Conservation (phyloP, 2,329 filamentous ascomycete species). For the Fusarium drepaniforme region DNA sequence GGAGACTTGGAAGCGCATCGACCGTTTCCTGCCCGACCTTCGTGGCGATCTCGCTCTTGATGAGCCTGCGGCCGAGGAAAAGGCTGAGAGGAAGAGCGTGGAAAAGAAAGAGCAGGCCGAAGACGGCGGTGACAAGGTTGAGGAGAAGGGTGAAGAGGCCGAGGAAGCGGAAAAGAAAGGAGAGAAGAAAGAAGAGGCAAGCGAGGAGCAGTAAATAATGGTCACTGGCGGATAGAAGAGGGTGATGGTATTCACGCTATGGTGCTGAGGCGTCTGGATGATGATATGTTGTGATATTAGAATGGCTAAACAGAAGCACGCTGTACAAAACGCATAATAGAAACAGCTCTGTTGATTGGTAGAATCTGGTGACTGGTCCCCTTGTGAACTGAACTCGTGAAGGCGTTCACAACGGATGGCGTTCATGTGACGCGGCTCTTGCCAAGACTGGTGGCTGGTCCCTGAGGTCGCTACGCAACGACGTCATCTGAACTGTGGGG, state of each 20-base stretch:
- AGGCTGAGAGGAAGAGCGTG: neutral
- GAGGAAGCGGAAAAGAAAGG: conserved; percentile 9
- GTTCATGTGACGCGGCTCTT: conserved; percentile 5
- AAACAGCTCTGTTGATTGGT: conserved; percentile 3
- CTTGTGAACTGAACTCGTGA: neutral
- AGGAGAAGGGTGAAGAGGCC: conserved; percentile 11
- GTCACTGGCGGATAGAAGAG: neutral
- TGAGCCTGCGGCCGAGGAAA: conserved; percentile 43
- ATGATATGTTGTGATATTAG: conserved; percentile 12
- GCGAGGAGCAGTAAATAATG: conserved; percentile 8
- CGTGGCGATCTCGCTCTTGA: conserved; percentile 68
- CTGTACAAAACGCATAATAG: conserved; percentile 24
- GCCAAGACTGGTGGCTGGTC: conserved; percentile 2
- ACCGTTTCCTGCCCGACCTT: conserved; percentile 73
- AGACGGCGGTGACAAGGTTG: neutral
- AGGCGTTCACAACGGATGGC: neutral
- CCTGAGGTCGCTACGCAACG: conserved; percentile 5
- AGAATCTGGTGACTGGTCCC: neutral
- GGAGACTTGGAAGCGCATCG: conserved; percentile 75
- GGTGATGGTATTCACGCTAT: neutral
- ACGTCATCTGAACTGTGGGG: conserved; percentile 39
- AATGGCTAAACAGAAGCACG: conserved; percentile 4
- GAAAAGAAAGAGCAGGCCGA: neutral
- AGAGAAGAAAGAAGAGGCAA: conserved; percentile 10
- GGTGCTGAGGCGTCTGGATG: conserved; percentile 16